Conservation (phyloP, 495 filamentous ascomycete genomes). For the Glutinoglossum americanum region DNA sequence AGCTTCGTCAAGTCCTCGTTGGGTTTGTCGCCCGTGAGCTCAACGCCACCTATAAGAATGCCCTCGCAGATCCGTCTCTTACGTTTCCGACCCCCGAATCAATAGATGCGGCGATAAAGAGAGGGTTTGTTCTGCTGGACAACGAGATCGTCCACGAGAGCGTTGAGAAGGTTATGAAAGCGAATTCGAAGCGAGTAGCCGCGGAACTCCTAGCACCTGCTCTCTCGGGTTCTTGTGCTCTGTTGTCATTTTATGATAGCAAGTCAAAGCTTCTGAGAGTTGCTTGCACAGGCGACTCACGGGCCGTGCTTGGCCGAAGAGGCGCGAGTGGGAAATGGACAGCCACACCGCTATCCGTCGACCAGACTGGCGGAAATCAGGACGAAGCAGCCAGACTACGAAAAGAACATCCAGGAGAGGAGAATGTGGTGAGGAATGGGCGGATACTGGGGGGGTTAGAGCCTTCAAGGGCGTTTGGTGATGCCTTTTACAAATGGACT, state of each 20-base stretch:
- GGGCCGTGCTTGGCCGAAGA: conserved; percentile 75
- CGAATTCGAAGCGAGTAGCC: conserved; percentile 66
- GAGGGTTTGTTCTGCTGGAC: conserved; percentile 71
- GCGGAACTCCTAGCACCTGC: conserved; percentile 85
- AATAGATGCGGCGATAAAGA: conserved; percentile 81
- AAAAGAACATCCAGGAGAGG: conserved; percentile 70
- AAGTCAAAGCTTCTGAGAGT: conserved; percentile 64
- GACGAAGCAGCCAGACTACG: conserved; percentile 66
- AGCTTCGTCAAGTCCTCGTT: conserved; percentile 77
- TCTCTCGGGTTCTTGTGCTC: conserved; percentile 82
- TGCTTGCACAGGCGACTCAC: conserved; percentile 84
- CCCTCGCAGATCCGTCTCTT: conserved; percentile 15
- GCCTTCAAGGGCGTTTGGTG: conserved; percentile 83
- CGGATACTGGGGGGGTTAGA: conserved; percentile 82
- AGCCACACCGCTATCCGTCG: conserved; percentile 68
- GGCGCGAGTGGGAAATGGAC: conserved; percentile 71
- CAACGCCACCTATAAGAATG: conserved; percentile 73
- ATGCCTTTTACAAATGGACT: conserved; percentile 92
- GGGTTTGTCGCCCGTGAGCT: conserved; percentile 83
- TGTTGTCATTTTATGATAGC: conserved; percentile 90
- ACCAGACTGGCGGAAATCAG: conserved; percentile 75
- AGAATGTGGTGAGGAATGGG: conserved; percentile 62
- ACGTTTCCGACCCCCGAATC: conserved; percentile 21
- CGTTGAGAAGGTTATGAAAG: conserved; percentile 67
- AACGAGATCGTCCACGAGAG: conserved; percentile 82